A percentile compares a stretch with the other conserved stretches of the same genome.
Evolutionary conservation across 2,329 filamentous ascomycete genomes (phyloP).

Genomic region (Trichoderma lentiforme): DNA sequence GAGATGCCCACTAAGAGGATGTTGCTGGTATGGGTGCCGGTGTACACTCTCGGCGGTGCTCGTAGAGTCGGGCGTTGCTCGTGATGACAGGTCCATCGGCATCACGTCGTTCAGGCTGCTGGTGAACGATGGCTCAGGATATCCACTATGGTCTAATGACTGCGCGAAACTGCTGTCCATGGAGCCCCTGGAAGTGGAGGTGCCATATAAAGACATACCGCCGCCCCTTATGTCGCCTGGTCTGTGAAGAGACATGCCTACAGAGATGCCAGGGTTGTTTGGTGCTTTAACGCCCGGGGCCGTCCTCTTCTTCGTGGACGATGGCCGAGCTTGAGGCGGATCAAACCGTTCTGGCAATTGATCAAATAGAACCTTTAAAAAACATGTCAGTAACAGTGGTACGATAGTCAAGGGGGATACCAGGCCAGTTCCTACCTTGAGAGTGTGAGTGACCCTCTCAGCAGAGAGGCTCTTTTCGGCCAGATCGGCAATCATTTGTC

Average conservation of each 20-base stretch:
- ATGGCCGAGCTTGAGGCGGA: slow-evolving; percentile 38
- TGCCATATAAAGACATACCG: slow-evolving; percentile 24
- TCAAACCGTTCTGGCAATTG: slow-evolving; percentile 72
- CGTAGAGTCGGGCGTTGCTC: slow-evolving; percentile 42
- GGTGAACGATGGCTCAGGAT: slow-evolving; percentile 37
- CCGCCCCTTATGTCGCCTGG: slow-evolving; percentile 33
- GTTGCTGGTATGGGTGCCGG: slow-evolving; percentile 31
- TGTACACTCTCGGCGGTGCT: slow-evolving; percentile 42
- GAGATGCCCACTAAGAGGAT: slow-evolving; percentile 31
- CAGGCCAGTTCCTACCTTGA: slow-evolving; percentile 61
- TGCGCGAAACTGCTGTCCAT: slow-evolving; percentile 34
- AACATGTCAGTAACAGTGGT: not conserved
- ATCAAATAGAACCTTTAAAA: slow-evolving; percentile 69
- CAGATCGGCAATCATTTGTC: slow-evolving; percentile 74
- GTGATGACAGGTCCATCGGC: slow-evolving; percentile 43
- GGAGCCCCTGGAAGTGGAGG: slow-evolving; percentile 29
- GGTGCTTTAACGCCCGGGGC: slow-evolving; percentile 41
- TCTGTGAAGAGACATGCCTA: slow-evolving; percentile 33
- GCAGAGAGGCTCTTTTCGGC: slow-evolving; percentile 84
- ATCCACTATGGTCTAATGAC: slow-evolving; percentile 29
- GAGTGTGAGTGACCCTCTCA: slow-evolving; percentile 74
- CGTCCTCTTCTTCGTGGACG: slow-evolving; percentile 52
- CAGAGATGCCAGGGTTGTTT: slow-evolving; percentile 30
- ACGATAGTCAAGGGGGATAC: slow-evolving; percentile 21
- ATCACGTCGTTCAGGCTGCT: slow-evolving; percentile 44